These are phyloP conservation scores for Fusarium sp. DNA, from an alignment of 2,329 filamentous ascomycete species.

Conservation along the genomic window DNA sequence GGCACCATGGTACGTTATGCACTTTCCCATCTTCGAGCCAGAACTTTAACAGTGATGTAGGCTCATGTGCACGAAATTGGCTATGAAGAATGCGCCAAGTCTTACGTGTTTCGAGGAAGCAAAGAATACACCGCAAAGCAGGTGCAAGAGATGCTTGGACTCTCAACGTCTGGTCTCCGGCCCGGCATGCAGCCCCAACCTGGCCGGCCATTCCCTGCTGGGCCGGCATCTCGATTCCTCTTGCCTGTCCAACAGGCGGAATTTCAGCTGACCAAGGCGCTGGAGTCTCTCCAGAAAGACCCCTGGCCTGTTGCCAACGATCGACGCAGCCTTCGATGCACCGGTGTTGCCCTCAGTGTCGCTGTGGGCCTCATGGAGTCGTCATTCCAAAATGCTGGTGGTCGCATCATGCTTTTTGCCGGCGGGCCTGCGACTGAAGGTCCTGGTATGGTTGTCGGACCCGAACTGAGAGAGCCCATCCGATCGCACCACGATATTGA, in stretches of 20 bases:
- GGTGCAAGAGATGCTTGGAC: constrained; percentile 98
- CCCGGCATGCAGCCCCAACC: constrained; percentile 81
- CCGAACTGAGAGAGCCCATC: constrained; percentile 95
- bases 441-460: constrained; percentile 95
- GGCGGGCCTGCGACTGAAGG: constrained; percentile 96
- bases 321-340: constrained; percentile 89
- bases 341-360: constrained; percentile 95
- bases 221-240: constrained; percentile 89
- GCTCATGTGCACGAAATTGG: constrained; percentile 97
- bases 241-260: constrained; percentile 96
- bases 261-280: constrained; percentile 94
- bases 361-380: constrained; percentile 93
- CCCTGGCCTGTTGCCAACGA: constrained; percentile 98
- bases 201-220: constrained; percentile 80
- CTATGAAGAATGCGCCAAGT: constrained; percentile 98
- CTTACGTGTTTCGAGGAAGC: constrained; percentile 96
- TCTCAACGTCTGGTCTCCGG: constrained; percentile 78
- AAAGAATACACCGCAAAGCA: constrained; percentile 99
- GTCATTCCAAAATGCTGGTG: constrained; percentile 95
- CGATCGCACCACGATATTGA: constrained; percentile 99
- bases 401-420: constrained; percentile 96
- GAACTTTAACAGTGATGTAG: constrained; percentile 57
- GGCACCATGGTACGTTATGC: constrained; percentile 84
- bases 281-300: constrained; percentile 96
- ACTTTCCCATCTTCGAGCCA: background rate